phyloP scores from a whole-genome alignment of 192 early-diverging fungal genomes.

The Coemansia sp. region DNA sequence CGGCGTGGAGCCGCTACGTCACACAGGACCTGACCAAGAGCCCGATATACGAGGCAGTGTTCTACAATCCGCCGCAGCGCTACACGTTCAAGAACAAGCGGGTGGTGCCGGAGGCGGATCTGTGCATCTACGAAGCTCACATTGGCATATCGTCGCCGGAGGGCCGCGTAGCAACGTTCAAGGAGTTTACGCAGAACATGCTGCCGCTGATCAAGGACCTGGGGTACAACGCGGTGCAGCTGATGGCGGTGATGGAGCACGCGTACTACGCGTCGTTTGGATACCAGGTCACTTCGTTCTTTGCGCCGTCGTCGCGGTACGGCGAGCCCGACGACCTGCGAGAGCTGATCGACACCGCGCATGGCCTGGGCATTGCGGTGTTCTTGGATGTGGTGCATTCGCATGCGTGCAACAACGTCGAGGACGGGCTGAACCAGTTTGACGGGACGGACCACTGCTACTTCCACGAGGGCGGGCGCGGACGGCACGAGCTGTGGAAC shows the following conservation, averaged over 20 bases:
- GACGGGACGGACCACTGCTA: conserved; percentile 96
- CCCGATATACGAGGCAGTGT: conserved; percentile 87
- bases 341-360: conserved; percentile 88
- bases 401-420: conserved; percentile 91
- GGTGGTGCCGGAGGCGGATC: conserved; percentile 63
- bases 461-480: conserved; percentile 86
- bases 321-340: conserved; percentile 93
- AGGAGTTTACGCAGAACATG: conserved; percentile 84
- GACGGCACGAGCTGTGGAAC: conserved; percentile 93
- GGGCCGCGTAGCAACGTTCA: conserved; percentile 76
- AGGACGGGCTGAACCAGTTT: conserved; percentile 93
- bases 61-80: conserved; percentile 84
- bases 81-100: conserved; percentile 79
- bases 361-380: conserved; percentile 83
- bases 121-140: conserved; percentile 94
- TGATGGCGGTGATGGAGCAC: conserved; percentile 98
- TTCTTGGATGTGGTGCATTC: conserved; percentile 95
- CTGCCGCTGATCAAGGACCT: conserved; percentile 83
- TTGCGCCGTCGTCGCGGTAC: conserved; percentile 88
- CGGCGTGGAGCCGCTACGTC: conserved; percentile 84
- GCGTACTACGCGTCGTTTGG: conserved; percentile 98
- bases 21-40: conserved; percentile 80
- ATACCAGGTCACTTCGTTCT: conserved; percentile 98
- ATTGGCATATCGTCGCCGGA: conserved; percentile 93
- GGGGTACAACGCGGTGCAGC: conserved; percentile 80